Percentiles rank a stretch among this genome's conserved stretches.
phyloP scores from a whole-genome alignment of 768 basidiomycete species.

The Crucibulum laeve region DNA sequence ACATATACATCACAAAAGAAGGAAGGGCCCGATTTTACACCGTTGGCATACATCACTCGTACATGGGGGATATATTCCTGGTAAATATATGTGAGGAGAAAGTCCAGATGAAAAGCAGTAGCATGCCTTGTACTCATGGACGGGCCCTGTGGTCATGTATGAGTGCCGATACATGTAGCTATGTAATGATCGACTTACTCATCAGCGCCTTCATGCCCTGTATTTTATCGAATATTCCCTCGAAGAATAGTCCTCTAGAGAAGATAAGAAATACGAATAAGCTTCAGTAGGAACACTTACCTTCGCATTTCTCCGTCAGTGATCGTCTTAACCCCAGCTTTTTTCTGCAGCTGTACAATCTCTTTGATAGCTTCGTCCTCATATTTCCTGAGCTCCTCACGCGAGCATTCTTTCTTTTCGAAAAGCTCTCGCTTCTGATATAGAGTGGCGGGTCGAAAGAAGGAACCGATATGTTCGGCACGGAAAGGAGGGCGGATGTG shows the following conservation, averaged over 20 bases:
- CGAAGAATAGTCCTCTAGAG: constrained; percentile 52
- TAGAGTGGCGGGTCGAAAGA: constrained; percentile 48
- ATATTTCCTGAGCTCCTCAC: constrained; percentile 36
- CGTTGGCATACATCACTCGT: constrained; percentile 33
- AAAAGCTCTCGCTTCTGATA: constrained; percentile 40
- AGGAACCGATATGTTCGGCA: constrained; percentile 60
- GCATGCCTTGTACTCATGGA: no score
- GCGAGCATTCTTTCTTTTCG: constrained; percentile 34
- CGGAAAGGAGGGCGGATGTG: constrained; percentile 35
- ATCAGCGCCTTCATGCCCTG: constrained; percentile 58
- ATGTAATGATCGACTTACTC: constrained; percentile 27
- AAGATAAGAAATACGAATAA: neutral
- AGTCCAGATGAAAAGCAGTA: no score
- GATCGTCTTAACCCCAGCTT: constrained; percentile 50
- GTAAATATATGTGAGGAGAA: no score
- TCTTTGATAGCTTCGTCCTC: constrained; percentile 53
- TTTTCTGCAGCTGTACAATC: constrained; percentile 49
- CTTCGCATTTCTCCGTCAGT: constrained; percentile 58
- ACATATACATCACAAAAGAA: constrained; percentile 43
- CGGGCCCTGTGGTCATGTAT: no score
- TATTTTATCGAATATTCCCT: constrained; percentile 66
- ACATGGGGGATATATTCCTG: constrained; percentile 47
- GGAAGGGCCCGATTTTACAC: constrained; percentile 31
- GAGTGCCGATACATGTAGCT: no score
- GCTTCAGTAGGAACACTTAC: constrained; percentile 10